Conservation (phyloP, 371 early-diverging fungal genomes). For the Mortierella sp. region DNA sequence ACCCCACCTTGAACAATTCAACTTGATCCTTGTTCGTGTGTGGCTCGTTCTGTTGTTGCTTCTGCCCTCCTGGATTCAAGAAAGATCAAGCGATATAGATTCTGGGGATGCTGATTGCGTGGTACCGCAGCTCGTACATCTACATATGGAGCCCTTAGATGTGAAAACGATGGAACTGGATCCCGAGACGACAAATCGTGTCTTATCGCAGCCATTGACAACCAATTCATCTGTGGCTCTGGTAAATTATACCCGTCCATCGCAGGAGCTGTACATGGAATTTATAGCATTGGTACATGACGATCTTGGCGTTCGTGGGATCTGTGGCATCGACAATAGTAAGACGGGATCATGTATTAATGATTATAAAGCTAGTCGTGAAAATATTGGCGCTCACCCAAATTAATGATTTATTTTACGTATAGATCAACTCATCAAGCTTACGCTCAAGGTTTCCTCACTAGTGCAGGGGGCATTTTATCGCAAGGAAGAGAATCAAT, state of each 20-base stretch:
- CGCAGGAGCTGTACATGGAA: constrained; percentile 51
- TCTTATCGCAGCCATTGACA: constrained; percentile 35
- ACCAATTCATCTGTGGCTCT: constrained; percentile 34
- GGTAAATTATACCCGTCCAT: constrained; percentile 18
- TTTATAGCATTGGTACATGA: constrained; percentile 69
- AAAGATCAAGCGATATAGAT: neutral
- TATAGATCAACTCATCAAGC: constrained; percentile 42
- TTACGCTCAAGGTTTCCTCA: constrained; percentile 46
- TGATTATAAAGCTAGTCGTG: neutral
- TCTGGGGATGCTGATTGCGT: neutral
- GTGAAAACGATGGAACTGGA: constrained; percentile 20
- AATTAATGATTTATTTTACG: neutral
- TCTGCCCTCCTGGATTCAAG: constrained; percentile 53
- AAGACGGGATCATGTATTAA: constrained; percentile 1
- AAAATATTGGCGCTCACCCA: neutral
- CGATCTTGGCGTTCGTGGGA: constrained; percentile 74
- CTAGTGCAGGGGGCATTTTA: constrained; percentile 52
- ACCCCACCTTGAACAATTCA: constrained; percentile 53
- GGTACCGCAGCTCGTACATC: neutral
- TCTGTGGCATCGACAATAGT: constrained; percentile 72
- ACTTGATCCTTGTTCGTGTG: constrained; percentile 34
- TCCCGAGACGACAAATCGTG: constrained; percentile 22
- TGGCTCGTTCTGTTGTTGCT: constrained; percentile 46
- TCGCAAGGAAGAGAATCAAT: constrained; percentile 68
- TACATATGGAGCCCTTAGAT: constrained; percentile 23